phyloP scores from a whole-genome alignment of 164 flowering plant species.

The Annona squamosa region DNA sequence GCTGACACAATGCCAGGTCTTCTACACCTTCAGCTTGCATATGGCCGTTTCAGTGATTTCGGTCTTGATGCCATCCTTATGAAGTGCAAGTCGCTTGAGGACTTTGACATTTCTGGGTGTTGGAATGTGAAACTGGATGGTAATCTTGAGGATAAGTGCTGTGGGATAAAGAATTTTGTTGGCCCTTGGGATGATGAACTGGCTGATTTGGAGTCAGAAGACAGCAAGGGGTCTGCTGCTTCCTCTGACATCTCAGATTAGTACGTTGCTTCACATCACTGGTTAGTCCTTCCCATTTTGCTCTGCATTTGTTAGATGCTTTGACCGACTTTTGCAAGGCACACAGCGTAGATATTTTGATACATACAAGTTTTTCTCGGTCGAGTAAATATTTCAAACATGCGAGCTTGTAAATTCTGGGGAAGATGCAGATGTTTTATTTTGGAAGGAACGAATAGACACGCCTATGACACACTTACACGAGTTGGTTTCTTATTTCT shows the following conservation, averaged over 20 bases:
- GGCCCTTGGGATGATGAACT: constrained; percentile 22
- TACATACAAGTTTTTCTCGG: background rate
- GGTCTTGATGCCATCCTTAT: constrained; percentile 26
- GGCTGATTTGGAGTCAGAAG: constrained; percentile 15
- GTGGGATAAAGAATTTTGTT: constrained; percentile 15
- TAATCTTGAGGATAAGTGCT: constrained; percentile 13
- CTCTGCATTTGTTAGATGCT: background rate
- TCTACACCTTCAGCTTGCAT: constrained; percentile 57
- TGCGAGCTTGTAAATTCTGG: background rate
- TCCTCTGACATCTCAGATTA: constrained; percentile 1
- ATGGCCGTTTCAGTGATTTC: constrained; percentile 28
- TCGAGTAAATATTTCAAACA: background rate
- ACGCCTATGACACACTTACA: no score
- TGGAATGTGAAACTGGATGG: constrained; percentile 43
- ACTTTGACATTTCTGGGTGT: constrained; percentile 62
- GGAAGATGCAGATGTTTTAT: background rate
- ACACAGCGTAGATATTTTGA: background rate
- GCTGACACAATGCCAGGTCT: constrained; percentile 70
- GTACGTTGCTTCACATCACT: background rate
- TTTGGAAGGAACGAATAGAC: no score
- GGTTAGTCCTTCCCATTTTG: background rate
- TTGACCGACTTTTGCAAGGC: background rate
- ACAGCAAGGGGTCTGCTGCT: background rate
- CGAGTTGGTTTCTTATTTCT: no score
- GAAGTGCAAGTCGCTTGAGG: constrained; percentile 31